A percentile compares a stretch with the other conserved stretches of the same genome.
Evolutionary conservation across 306 rosid genomes (phyloP).

Genomic region (Quercus gilva): DNA sequence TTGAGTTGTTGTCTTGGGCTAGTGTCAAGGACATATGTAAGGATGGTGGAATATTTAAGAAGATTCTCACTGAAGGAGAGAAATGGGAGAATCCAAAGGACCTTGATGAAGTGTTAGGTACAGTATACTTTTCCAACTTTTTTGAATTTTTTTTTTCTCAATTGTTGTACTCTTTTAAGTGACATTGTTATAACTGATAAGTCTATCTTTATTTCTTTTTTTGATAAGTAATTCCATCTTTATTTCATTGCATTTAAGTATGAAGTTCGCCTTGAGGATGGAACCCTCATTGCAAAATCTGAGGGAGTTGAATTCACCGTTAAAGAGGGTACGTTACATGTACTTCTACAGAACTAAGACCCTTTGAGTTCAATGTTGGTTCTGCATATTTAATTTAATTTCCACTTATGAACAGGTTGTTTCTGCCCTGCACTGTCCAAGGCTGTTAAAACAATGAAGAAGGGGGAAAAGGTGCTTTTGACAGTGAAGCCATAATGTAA

Average conservation of each 20-base stretch:
- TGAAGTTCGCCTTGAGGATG: conserved; percentile 75
- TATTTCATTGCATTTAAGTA: conserved; percentile 59
- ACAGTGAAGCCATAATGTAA: conserved; percentile 83
- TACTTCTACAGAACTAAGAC: background rate
- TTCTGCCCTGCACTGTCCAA: conserved; percentile 78
- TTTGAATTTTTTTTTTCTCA: background rate
- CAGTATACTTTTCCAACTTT: background rate
- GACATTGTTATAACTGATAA: background rate
- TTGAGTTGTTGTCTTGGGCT: conserved; percentile 83
- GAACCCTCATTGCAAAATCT: conserved; percentile 52
- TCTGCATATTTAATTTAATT: background rate
- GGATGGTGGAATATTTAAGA: conserved; percentile 92
- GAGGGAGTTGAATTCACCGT: conserved; percentile 74
- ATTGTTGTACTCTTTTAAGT: no score
- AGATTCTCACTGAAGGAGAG: conserved; percentile 68
- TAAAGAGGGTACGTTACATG: conserved; percentile 48
- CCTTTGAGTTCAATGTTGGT: background rate
- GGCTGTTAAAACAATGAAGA: conserved; percentile 94
- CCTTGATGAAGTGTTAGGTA: conserved; percentile 75
- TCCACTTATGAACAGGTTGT: conserved; percentile 46
- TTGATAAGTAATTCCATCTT: background rate
- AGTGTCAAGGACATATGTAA: conserved; percentile 80
- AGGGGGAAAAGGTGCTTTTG: conserved; percentile 74
- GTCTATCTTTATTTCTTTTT: no score
- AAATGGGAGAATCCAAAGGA: conserved; percentile 94